Evolutionary conservation across 371 early-diverging fungal genomes (phyloP).

Genomic region (Syncephalastrum racemosum): DNA sequence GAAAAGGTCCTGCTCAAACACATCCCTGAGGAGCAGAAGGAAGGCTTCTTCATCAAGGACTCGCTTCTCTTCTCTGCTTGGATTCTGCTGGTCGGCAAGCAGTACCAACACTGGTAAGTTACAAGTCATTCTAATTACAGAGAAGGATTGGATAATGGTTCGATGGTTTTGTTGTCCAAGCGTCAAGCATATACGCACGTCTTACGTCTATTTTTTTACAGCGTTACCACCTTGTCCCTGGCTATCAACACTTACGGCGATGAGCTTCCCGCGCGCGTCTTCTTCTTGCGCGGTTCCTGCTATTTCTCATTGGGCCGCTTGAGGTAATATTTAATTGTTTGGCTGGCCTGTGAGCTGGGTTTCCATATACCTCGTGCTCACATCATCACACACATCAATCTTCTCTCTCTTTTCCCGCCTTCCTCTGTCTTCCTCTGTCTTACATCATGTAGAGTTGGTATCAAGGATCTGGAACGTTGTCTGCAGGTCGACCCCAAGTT

Average conservation of each 20-base stretch:
- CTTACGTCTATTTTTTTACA: slow-evolving; percentile 12
- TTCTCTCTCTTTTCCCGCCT: no score
- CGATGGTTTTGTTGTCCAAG: background rate
- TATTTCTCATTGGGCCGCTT: slow-evolving; percentile 53
- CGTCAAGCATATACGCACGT: background rate
- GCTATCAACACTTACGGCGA: slow-evolving; percentile 58
- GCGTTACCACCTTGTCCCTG: slow-evolving; percentile 58
- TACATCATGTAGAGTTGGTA: slow-evolving; percentile 35
- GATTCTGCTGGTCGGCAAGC: slow-evolving; percentile 66
- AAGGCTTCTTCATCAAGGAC: slow-evolving; percentile 53
- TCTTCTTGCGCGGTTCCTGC: slow-evolving; percentile 64
- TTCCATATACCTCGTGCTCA: background rate
- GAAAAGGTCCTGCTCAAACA: slow-evolving; percentile 51
- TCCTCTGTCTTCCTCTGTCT: no score
- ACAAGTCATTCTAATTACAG: background rate
- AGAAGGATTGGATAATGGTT: background rate
- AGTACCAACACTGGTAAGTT: slow-evolving; percentile 61
- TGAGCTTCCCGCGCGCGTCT: slow-evolving; percentile 58
- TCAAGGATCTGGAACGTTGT: slow-evolving; percentile 61
- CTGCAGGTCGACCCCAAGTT: slow-evolving; percentile 53
- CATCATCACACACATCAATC: no score
- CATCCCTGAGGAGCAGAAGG: slow-evolving; percentile 48
- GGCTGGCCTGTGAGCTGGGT: background rate
- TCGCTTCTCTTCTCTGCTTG: slow-evolving; percentile 53
- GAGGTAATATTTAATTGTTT: slow-evolving; percentile 29